Percentiles rank a stretch among this genome's conserved stretches.
Conservation (phyloP, 805 yeast species). For the Metschnikowia proteae region DNA sequence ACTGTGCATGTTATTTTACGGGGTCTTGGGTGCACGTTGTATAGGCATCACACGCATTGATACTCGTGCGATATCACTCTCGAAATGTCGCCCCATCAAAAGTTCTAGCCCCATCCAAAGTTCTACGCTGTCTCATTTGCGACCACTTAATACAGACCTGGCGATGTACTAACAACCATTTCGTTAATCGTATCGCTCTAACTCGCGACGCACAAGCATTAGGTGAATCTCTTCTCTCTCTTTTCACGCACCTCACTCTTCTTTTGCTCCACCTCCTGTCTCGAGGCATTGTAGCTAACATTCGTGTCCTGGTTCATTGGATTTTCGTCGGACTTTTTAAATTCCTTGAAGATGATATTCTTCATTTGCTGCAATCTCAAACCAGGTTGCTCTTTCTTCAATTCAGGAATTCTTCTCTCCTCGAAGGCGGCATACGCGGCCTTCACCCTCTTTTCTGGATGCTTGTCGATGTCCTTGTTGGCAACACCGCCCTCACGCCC, state of each 20-base stretch:
- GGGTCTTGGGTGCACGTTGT: too few relatives aligned
- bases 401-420: slow-evolving; percentile 65
- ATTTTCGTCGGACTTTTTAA: slow-evolving; percentile 74
- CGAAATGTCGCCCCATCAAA: too few relatives aligned
- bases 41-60: too few relatives aligned
- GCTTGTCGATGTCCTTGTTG: slow-evolving; percentile 69
- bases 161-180: too few relatives aligned
- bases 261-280: slow-evolving; percentile 45
- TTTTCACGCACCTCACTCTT: slow-evolving; percentile 47
- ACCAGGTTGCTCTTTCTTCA: slow-evolving; percentile 75
- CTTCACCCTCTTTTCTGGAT: slow-evolving; percentile 85
- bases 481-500: slow-evolving; percentile 52
- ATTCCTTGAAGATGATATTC: slow-evolving; percentile 71
- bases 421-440: slow-evolving; percentile 73
- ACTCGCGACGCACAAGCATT: too few relatives aligned
- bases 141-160: too few relatives aligned
- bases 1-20: too few relatives aligned
- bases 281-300: slow-evolving; percentile 57
- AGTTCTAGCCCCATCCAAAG: too few relatives aligned
- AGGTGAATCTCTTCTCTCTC: slow-evolving; percentile 42
- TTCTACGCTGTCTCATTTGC: too few relatives aligned
- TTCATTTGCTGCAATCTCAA: slow-evolving; percentile 74
- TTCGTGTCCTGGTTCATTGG: slow-evolving; percentile 79
- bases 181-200: background rate
- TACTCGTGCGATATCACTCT: too few relatives aligned